Evolutionary conservation across 768 basidiomycete genomes (phyloP).

Genomic region (Trametes maxima): DNA sequence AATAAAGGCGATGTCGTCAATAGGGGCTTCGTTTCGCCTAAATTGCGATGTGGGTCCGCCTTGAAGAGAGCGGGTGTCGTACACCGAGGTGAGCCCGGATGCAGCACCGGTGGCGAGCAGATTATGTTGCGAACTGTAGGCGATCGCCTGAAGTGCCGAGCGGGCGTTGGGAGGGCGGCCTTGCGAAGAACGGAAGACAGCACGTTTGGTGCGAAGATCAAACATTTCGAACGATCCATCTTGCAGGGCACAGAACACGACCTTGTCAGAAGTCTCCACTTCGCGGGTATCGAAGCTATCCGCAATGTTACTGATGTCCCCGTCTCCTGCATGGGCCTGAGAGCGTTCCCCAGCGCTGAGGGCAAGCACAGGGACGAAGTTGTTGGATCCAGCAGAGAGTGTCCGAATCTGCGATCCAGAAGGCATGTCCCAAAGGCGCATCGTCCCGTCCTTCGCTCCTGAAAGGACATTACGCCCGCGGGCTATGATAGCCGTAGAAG

Average conservation of each 20-base stretch:
- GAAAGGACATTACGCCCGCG: constrained; percentile 70
- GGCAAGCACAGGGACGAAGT: constrained; percentile 45
- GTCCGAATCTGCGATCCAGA: constrained; percentile 50
- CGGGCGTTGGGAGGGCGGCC: constrained; percentile 31
- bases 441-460: constrained; percentile 64
- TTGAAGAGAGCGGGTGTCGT: constrained; percentile 51
- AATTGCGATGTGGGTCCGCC: constrained; percentile 39
- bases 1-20: constrained; percentile 48
- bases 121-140: constrained; percentile 42
- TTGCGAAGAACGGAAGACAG: constrained; percentile 32
- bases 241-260: constrained; percentile 56
- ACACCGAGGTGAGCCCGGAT: constrained; percentile 55
- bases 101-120: constrained; percentile 63
- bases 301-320: constrained; percentile 7
- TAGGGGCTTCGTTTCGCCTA: constrained; percentile 45
- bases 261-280: constrained; percentile 50
- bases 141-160: constrained; percentile 45
- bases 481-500: constrained; percentile 62
- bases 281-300: constrained; percentile 36
- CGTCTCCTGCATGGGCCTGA: constrained; percentile 28
- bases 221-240: constrained; percentile 58
- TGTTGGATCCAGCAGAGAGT: constrained; percentile 38
- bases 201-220: constrained; percentile 48
- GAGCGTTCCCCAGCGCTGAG: constrained; percentile 48
- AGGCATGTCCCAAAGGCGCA: constrained; percentile 75